Evolutionary conservation across 2,329 filamentous ascomycete genomes (phyloP).

Genomic region (Chalaropsis ovoidea): DNA sequence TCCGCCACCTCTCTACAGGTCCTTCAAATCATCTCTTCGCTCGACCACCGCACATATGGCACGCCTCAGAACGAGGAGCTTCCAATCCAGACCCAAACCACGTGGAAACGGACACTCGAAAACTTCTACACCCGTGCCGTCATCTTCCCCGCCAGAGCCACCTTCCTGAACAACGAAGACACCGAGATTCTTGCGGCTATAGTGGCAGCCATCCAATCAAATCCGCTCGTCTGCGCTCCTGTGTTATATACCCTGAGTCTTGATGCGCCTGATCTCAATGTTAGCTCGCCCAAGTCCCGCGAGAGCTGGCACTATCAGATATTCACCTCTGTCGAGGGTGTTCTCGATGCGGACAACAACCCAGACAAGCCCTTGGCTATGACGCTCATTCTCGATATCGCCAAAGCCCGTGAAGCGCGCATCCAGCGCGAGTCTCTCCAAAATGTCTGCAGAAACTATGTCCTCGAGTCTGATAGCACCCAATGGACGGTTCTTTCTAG

Average conservation of each 20-base stretch:
- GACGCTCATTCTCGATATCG: conserved; percentile 31
- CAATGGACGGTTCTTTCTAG: conserved; percentile 39
- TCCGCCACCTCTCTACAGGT: conserved; percentile 37
- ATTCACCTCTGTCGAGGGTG: conserved; percentile 31
- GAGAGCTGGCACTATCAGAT: conserved; percentile 36
- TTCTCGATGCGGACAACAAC: conserved; percentile 28
- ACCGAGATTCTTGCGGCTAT: conserved; percentile 37
- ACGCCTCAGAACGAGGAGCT: conserved; percentile 14
- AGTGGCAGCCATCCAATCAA: conserved; percentile 34
- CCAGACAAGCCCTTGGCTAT: conserved; percentile 29
- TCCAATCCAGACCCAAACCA: background rate
- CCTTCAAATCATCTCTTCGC: conserved; percentile 30
- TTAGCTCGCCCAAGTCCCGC: conserved; percentile 29
- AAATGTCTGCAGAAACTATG: conserved; percentile 37
- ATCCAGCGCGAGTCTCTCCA: conserved; percentile 37
- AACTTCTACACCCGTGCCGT: conserved; percentile 43
- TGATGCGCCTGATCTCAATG: conserved; percentile 27
- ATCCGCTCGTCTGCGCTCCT: conserved; percentile 34
- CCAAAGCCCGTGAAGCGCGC: conserved; percentile 29
- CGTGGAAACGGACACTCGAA: conserved; percentile 41
- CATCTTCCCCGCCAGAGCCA: conserved; percentile 42
- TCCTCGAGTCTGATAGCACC: conserved; percentile 31
- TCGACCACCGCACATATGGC: conserved; percentile 21
- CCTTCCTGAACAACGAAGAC: conserved; percentile 38
- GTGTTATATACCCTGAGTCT: conserved; percentile 39